A percentile compares a stretch with the other conserved stretches of the same genome.
phyloP scores from a whole-genome alignment of 2,329 filamentous ascomycete genomes.

The Cladosporium sp. region DNA sequence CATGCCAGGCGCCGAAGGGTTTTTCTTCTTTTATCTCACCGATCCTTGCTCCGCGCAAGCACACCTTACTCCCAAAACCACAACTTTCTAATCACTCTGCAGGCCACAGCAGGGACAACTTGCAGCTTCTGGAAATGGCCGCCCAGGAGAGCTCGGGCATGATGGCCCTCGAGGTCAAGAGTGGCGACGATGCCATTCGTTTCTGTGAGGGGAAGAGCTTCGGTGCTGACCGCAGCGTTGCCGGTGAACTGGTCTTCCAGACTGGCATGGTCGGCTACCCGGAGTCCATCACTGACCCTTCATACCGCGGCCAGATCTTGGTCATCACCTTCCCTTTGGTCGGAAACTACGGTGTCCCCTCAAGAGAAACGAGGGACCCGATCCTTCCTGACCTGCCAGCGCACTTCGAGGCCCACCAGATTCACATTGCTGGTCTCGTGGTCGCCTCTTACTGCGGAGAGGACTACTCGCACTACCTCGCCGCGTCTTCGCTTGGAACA shows the following conservation, averaged over 20 bases:
- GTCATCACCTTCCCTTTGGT: slow-evolving; percentile 95
- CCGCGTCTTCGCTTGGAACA: slow-evolving; percentile 80
- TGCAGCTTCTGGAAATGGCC: slow-evolving; percentile 13
- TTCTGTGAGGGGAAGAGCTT: slow-evolving; percentile 94
- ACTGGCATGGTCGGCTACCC: slow-evolving; percentile 99
- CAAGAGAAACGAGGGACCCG: slow-evolving; percentile 77
- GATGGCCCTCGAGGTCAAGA: slow-evolving; percentile 86
- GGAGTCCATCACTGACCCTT: slow-evolving; percentile 85
- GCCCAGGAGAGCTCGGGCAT: slow-evolving; percentile 21
- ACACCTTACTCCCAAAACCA: not conserved
- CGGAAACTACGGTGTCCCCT: slow-evolving; percentile 96
- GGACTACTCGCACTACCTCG: slow-evolving; percentile 92
- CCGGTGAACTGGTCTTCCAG: slow-evolving; percentile 98
- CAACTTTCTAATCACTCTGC: slow-evolving; percentile 1
- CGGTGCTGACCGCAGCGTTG: slow-evolving; percentile 88
- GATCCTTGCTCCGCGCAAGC: slow-evolving; percentile 11
- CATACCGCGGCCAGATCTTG: slow-evolving; percentile 88
- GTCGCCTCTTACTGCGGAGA: slow-evolving; percentile 90
- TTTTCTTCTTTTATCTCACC: slow-evolving; percentile 10
- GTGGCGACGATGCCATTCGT: slow-evolving; percentile 59
- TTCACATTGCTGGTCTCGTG: slow-evolving; percentile 90
- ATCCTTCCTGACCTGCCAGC: slow-evolving; percentile 82
- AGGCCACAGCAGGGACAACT: slow-evolving; percentile 11
- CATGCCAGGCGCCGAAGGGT: slow-evolving; percentile 1
- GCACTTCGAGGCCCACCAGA: slow-evolving; percentile 87